Evolutionary conservation across 2,329 filamentous ascomycete genomes (phyloP).

Genomic region (Rhynchosporium secalis): DNA sequence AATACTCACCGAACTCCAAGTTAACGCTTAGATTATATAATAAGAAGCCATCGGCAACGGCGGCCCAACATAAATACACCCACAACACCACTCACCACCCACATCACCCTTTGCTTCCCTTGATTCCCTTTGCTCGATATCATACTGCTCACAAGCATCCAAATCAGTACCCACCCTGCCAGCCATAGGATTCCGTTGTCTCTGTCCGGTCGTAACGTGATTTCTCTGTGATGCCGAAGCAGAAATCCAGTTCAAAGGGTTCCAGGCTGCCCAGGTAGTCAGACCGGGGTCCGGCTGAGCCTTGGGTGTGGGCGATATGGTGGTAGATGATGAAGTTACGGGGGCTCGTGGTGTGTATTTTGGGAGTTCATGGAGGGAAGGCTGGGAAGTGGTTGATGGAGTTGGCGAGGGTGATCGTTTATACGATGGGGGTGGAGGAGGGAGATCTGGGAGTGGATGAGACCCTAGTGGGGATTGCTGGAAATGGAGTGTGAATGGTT

Average conservation of each 20-base stretch:
- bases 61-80: slow-evolving; percentile 24
- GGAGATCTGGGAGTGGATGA: slow-evolving; percentile 6
- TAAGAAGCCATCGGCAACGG: slow-evolving; percentile 10
- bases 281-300: background rate
- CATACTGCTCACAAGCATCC: slow-evolving; percentile 7
- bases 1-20: background rate
- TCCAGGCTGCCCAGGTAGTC: slow-evolving; percentile 1
- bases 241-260: background rate
- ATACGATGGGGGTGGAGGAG: slow-evolving; percentile 12
- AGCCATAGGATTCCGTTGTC: background rate
- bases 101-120: slow-evolving; percentile 5
- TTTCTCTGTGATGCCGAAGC: slow-evolving; percentile 2
- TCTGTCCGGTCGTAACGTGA: background rate
- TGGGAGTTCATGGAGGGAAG: slow-evolving; percentile 11
- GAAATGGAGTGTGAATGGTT: slow-evolving; percentile 4
- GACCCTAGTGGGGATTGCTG: slow-evolving; percentile 14
- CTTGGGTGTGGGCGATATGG: background rate
- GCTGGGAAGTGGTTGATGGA: slow-evolving; percentile 1
- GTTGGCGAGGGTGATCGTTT: background rate
- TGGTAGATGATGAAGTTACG: background rate
- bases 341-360: slow-evolving; percentile 2
- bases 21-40: slow-evolving; percentile 17
- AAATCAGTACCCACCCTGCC: background rate
- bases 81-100: slow-evolving; percentile 24
- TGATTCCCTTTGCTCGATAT: slow-evolving; percentile 1